Conservation (phyloP, 108 stramenopile species). For the Fragilaria crotonensis region DNA sequence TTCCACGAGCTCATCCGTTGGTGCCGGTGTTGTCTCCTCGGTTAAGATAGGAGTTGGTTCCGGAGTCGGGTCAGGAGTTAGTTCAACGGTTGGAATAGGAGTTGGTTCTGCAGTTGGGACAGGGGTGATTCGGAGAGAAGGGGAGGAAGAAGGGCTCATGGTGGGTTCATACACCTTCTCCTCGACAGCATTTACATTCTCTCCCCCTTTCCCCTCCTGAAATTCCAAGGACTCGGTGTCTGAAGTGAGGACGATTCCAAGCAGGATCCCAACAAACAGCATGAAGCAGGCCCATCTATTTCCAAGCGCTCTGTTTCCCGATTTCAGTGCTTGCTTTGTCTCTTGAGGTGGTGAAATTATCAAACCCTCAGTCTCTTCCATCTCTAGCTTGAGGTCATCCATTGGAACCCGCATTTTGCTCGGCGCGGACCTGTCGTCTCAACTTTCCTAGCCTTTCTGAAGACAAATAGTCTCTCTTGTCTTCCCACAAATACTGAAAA, state of each 20-base stretch:
- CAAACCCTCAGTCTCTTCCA: constrained; percentile 1
- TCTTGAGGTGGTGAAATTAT: neutral
- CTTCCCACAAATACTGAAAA: no score
- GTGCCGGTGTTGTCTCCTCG: neutral
- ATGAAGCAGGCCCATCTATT: neutral
- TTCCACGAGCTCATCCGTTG: neutral
- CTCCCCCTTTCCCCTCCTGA: neutral
- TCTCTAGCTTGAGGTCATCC: neutral
- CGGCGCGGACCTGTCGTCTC: no score
- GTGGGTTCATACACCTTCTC: neutral
- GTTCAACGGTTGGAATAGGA: no score
- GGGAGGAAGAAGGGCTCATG: neutral
- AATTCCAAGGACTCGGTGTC: neutral
- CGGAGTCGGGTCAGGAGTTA: no score
- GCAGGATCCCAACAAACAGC: neutral
- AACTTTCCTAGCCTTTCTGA: no score
- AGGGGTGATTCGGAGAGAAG: neutral
- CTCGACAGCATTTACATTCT: neutral
- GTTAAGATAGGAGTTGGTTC: no score
- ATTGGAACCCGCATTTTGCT: no score
- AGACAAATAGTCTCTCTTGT: no score
- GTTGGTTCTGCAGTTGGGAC: no score
- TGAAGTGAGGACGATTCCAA: neutral
- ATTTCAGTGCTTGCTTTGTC: neutral
- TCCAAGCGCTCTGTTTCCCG: neutral